phyloP scores from a whole-genome alignment of 305 asterid genomes.

The Rubia tinctorum region DNA sequence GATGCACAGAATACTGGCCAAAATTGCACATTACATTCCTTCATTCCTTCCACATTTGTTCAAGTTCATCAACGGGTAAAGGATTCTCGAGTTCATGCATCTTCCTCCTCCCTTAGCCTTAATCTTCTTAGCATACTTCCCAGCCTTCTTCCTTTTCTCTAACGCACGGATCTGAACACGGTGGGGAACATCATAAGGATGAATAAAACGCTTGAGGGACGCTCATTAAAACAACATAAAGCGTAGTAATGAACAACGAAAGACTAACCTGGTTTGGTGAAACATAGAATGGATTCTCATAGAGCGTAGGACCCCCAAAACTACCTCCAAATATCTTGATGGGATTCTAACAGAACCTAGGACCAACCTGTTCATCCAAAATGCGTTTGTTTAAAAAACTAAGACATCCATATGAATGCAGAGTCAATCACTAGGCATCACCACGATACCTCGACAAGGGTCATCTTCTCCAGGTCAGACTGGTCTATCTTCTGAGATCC shows the following conservation, averaged over 20 bases:
- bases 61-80: constrained; percentile 72
- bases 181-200: not conserved
- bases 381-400: constrained; percentile 2
- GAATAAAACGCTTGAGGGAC: not conserved
- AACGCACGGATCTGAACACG: constrained; percentile 63
- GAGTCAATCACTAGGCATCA: not conserved
- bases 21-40: not conserved
- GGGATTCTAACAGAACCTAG: constrained; percentile 90
- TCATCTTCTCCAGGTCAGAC: constrained; percentile 88
- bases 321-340: constrained; percentile 92
- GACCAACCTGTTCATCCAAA: constrained; percentile 68
- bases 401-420: not conserved
- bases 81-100: constrained; percentile 84
- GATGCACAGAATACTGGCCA: not conserved
- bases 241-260: not conserved
- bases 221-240: not conserved
- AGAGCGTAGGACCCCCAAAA: constrained; percentile 91
- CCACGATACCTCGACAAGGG: constrained; percentile 71
- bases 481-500: constrained; percentile 72
- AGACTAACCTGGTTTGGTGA: constrained; percentile 87
- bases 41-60: constrained; percentile 81
- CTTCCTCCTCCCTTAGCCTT: constrained; percentile 90
- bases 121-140: constrained; percentile 84
- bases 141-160: constrained; percentile 79
- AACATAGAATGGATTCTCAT: constrained; percentile 83